Evolutionary conservation across 805 yeast species (phyloP), one percentile per base, ranked within the genome.

Genomic region (Saccharomycopsis malanga): DNA sequence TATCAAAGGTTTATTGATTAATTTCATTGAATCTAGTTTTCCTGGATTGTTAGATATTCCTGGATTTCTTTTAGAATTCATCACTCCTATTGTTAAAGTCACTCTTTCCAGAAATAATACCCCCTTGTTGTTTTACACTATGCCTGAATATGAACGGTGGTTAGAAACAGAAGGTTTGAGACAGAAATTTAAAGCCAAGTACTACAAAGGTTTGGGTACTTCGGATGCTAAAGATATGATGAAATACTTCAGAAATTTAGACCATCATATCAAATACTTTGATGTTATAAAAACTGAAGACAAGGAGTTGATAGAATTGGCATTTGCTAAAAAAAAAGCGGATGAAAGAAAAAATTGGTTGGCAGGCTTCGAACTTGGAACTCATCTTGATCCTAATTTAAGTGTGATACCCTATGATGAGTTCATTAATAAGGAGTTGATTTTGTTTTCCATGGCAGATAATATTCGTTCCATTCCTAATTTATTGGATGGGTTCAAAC

Each of bases 151-250:
- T 60, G 97, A 91, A 61, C 62, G 72, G 4, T 93, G 98, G 98
- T 77, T 96, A 66, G 91, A 82, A 44, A 75, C 76, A 3, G 95
- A 85, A 57, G 93, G 96, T 34, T 65, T 67, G 25, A 71, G 66
- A 6, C 79, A 79, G 57, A 75, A 88, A 9, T 93, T 96, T 93
- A 77, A 83, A 40, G 94, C 86, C 58, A 93, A 93, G 74, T 93
- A 93, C 70, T 93, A 87, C 70, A 93, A 93, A 73, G 98, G 98
- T 77, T 76, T 93, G 73, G 98, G 98, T 79, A 88, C 98, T 3
- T 91, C 98, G 1, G 74, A 81, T 1, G 77, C 79, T 23, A 74
- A 69, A 30, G 98, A 93, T 65, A 86, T 85, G 52, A 78, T 93
- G 55, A 93, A 86, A 60, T 93, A 93, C 60, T 93, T 93, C 63